Conservation (phyloP, 2,329 filamentous ascomycete species). For the Colletotrichum sp. region DNA sequence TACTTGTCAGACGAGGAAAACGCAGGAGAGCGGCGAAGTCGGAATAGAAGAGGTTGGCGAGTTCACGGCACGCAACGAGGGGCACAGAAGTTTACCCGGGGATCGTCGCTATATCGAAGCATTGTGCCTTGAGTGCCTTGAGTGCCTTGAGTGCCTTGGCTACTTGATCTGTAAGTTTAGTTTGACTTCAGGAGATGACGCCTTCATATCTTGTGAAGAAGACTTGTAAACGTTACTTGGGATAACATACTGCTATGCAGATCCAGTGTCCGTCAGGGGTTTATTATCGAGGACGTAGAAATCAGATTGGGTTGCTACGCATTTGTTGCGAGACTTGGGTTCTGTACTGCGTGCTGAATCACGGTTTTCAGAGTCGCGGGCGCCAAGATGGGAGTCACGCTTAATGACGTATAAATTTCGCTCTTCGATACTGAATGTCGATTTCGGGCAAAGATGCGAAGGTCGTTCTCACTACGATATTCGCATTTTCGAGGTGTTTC, state of each 20-base stretch:
- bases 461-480: no score
- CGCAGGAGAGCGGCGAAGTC: neutral
- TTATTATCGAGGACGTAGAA: neutral
- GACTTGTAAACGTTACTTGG: rapidly evolving
- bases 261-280: neutral
- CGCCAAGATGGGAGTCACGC: neutral
- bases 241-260: neutral
- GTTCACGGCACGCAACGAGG: neutral
- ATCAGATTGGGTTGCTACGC: neutral
- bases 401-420: neutral
- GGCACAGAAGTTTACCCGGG: rapidly evolving
- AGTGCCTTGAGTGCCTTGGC: rapidly evolving
- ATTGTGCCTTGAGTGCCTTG: neutral
- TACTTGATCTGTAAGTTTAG: neutral
- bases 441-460: neutral
- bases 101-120: neutral
- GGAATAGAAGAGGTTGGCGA: neutral
- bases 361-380: neutral
- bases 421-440: rapidly evolving
- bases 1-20: neutral
- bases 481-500: neutral
- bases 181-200: rapidly evolving
- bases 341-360: neutral
- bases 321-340: neutral
- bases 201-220: neutral